Evolutionary conservation across 2,329 filamentous ascomycete genomes (phyloP).

Genomic region (Hyphodiscus sp.): DNA sequence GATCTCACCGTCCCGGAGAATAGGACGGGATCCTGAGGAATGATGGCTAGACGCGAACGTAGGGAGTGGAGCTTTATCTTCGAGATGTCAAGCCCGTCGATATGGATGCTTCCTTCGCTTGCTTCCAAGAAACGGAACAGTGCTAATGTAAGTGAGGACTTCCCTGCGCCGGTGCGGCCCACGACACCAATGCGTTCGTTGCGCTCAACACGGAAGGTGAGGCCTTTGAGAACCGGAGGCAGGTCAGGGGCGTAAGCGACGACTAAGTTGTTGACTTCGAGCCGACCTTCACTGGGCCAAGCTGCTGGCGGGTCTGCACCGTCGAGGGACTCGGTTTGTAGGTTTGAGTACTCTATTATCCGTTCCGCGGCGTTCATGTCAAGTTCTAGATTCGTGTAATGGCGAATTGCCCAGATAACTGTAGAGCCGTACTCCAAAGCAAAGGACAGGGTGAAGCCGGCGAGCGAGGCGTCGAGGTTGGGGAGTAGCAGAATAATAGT

Average conservation of each 20-base stretch:
- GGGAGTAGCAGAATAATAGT: constrained; percentile 55
- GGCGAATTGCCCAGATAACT: constrained; percentile 59
- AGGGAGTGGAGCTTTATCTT: constrained; percentile 64
- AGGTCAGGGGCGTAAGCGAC: constrained; percentile 67
- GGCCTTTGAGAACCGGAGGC: constrained; percentile 61
- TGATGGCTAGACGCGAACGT: constrained; percentile 70
- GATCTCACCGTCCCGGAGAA: constrained; percentile 73
- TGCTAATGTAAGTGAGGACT: constrained; percentile 68
- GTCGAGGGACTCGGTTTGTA: constrained; percentile 59
- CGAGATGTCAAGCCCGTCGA: constrained; percentile 71
- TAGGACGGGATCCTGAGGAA: constrained; percentile 75
- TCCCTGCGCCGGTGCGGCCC: constrained; percentile 71
- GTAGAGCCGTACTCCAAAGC: constrained; percentile 60
- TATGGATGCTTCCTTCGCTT: constrained; percentile 55
- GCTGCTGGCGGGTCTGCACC: constrained; percentile 57
- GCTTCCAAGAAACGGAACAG: constrained; percentile 74
- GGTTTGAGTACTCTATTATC: constrained; percentile 66
- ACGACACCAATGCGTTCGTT: constrained; percentile 71
- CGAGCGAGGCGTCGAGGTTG: constrained; percentile 60
- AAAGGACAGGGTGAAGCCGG: constrained; percentile 71
- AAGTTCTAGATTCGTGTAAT: constrained; percentile 65
- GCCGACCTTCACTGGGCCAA: constrained; percentile 68
- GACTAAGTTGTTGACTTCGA: constrained; percentile 68
- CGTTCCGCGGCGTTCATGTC: constrained; percentile 76
- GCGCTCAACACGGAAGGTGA: constrained; percentile 59